Percentiles rank a stretch among this genome's conserved stretches.
Conservation (phyloP, 306 rosid species). For the Castanea mollissima region DNA sequence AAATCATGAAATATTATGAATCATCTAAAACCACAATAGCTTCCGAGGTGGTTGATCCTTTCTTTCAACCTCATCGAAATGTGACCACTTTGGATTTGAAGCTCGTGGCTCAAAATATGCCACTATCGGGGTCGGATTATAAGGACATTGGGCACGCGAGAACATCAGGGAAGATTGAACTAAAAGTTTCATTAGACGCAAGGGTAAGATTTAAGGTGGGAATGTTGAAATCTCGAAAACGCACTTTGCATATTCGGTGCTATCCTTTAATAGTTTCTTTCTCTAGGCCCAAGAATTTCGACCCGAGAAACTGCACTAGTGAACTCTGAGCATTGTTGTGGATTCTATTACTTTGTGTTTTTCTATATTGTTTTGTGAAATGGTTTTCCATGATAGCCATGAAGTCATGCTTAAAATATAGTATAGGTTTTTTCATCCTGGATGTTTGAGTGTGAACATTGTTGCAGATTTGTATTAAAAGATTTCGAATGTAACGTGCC, state of each 20-base stretch:
- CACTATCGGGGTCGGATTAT: constrained; percentile 38
- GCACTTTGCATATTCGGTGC: constrained; percentile 50
- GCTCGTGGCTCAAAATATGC: constrained; percentile 38
- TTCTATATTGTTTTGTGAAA: not conserved
- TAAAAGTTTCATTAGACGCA: constrained; percentile 46
- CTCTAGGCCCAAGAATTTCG: constrained; percentile 41
- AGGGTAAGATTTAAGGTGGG: constrained; percentile 62
- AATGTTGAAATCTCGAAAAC: constrained; percentile 59
- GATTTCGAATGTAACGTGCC: not conserved
- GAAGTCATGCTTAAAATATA: not conserved
- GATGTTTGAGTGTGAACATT: not conserved
- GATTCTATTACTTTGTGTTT: not conserved
- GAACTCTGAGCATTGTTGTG: constrained; percentile 40
- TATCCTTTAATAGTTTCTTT: constrained; percentile 50
- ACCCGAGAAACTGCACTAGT: constrained; percentile 48
- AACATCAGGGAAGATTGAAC: constrained; percentile 44
- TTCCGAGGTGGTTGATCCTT: constrained; percentile 38
- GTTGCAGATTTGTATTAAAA: not conserved
- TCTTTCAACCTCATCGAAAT: constrained; percentile 57
- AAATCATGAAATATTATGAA: constrained; percentile 29
- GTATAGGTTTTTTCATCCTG: not conserved
- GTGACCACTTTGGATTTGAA: constrained; percentile 45
- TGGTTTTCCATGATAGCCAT: constrained; percentile 3
- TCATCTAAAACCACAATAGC: constrained; percentile 35
- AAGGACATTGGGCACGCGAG: constrained; percentile 50